These are phyloP conservation scores for Ophiosphaerella narmari DNA, from an alignment of 2,329 filamentous ascomycete genomes.

Conservation along the genomic window DNA sequence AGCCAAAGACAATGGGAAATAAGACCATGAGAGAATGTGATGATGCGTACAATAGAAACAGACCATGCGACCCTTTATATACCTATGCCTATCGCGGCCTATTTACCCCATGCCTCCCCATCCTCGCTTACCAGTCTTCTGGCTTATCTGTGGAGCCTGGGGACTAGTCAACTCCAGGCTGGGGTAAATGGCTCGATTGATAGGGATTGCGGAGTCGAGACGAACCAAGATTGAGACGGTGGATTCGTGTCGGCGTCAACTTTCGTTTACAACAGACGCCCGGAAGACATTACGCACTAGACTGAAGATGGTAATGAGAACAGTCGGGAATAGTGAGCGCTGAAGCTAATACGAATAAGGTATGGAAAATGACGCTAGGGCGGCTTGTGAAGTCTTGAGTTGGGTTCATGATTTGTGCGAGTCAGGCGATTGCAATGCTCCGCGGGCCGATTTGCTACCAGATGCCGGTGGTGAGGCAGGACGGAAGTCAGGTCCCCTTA, in stretches of 20 bases:
- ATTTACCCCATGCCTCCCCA: conserved; percentile 1
- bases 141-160: conserved; percentile 26
- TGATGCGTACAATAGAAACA: conserved; percentile 1
- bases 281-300: conserved; percentile 7
- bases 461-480: background rate
- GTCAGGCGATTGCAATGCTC: conserved; percentile 11
- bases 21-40: background rate
- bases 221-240: background rate
- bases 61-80: conserved; percentile 22
- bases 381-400: conserved; percentile 14
- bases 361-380: conserved; percentile 17
- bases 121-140: conserved; percentile 5
- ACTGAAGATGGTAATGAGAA: conserved; percentile 19
- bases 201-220: conserved; percentile 16
- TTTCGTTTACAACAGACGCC: conserved; percentile 5
- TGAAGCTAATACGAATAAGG: conserved; percentile 12
- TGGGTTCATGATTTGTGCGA: conserved; percentile 4
- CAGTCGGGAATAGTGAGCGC: conserved; percentile 18
- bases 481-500: background rate
- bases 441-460: conserved; percentile 12
- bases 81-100: conserved; percentile 7
- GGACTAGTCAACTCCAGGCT: conserved; percentile 19
- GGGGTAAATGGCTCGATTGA: conserved; percentile 24
- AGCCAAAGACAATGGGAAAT: background rate
- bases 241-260: conserved; percentile 5